phyloP scores from a whole-genome alignment of 2,329 filamentous ascomycete genomes.

The Colletotrichum graminicola region DNA sequence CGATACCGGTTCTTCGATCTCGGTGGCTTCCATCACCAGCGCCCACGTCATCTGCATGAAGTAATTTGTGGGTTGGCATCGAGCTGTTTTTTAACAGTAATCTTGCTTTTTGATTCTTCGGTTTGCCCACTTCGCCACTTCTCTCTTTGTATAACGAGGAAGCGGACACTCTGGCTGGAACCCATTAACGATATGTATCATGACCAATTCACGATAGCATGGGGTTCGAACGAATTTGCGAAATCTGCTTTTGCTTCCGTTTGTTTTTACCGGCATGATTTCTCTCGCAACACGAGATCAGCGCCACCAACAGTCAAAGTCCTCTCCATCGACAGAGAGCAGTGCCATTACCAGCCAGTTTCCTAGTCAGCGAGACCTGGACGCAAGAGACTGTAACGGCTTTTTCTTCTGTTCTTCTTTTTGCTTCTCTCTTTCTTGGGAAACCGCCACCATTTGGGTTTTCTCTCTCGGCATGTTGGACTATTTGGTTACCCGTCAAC shows the following conservation, averaged over 20 bases:
- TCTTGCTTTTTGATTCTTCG: not conserved
- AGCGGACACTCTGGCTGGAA: not conserved
- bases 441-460: conserved; percentile 5
- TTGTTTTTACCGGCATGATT: not conserved
- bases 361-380: not conserved
- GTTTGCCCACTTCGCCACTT: not conserved
- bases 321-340: not conserved
- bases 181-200: not conserved
- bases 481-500: not conserved
- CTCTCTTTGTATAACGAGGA: not conserved
- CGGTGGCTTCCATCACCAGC: conserved; percentile 58
- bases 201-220: not conserved
- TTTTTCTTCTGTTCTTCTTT: not conserved
- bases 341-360: not conserved
- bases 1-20: conserved; percentile 60
- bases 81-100: not conserved
- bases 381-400: not conserved
- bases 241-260: not conserved
- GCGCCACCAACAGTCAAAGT: not conserved
- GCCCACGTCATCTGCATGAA: conserved; percentile 63
- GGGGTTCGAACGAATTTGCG: not conserved
- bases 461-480: conserved; percentile 7
- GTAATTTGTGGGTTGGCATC: not conserved
- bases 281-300: not conserved
- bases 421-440: not conserved